Evolutionary conservation across 352 stramenopile species (phyloP).

Genomic region (Plasmopara halstedii): DNA sequence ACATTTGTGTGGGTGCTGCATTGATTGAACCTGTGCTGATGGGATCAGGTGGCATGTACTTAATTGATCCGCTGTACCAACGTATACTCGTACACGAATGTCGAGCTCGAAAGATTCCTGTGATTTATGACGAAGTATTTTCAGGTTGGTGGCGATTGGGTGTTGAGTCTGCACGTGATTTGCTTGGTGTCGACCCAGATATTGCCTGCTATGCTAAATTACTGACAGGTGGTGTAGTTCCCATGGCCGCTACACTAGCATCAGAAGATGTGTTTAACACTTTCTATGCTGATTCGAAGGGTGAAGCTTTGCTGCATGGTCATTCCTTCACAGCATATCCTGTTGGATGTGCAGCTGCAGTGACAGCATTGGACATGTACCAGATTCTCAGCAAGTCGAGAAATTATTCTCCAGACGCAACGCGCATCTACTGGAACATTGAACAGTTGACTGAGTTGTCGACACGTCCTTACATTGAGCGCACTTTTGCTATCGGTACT

Average conservation of each 20-base stretch:
- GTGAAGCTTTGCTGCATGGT: slow-evolving; percentile 82
- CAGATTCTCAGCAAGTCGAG: slow-evolving; percentile 42
- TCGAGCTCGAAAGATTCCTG: slow-evolving; percentile 63
- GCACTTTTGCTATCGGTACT: slow-evolving; percentile 71
- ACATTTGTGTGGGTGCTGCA: slow-evolving; percentile 57
- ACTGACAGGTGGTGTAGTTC: slow-evolving; percentile 84
- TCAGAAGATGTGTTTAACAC: slow-evolving; percentile 85
- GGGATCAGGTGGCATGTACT: slow-evolving; percentile 82
- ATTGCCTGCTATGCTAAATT: slow-evolving; percentile 90
- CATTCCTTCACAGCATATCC: slow-evolving; percentile 92
- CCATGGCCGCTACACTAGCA: slow-evolving; percentile 80
- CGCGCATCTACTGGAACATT: slow-evolving; percentile 55
- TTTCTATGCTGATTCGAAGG: slow-evolving; percentile 85
- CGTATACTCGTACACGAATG: slow-evolving; percentile 78
- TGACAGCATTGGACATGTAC: slow-evolving; percentile 88
- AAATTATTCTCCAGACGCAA: slow-evolving; percentile 12
- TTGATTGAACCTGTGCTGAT: slow-evolving; percentile 89
- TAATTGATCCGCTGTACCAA: slow-evolving; percentile 91
- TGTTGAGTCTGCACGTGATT: slow-evolving; percentile 72
- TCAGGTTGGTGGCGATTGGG: slow-evolving; percentile 88
- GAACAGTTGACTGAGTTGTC: slow-evolving; percentile 43
- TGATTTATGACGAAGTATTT: slow-evolving; percentile 92
- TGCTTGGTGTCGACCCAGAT: slow-evolving; percentile 83
- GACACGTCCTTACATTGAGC: slow-evolving; percentile 35
- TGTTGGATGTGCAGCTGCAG: slow-evolving; percentile 79